A percentile compares a stretch with the other conserved stretches of the same genome.
Evolutionary conservation across 768 basidiomycete genomes (phyloP).

Genomic region (Hypholoma fasciculare): DNA sequence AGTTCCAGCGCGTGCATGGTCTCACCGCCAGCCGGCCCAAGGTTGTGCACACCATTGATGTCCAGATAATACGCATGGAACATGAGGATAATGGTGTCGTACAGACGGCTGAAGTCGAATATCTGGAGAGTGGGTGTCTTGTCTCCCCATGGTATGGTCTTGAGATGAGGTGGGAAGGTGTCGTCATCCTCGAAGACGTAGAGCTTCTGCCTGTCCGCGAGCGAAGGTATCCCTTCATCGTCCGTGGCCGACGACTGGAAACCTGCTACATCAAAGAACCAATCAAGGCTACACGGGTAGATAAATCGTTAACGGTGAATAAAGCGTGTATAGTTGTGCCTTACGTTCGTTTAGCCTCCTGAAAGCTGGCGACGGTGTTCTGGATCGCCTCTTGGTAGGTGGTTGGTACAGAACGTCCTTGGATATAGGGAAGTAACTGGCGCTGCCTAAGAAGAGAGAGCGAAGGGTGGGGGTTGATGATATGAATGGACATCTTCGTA

Average conservation of each 20-base stretch:
- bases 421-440: slow-evolving; percentile 3
- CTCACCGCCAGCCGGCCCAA: slow-evolving; percentile 6
- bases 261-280: slow-evolving; percentile 9
- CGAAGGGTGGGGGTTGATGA: slow-evolving; percentile 6
- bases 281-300: neutral
- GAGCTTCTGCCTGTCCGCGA: slow-evolving; percentile 5
- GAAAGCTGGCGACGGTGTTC: slow-evolving; percentile 6
- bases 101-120: slow-evolving; percentile 17
- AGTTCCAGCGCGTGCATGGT: slow-evolving; percentile 18
- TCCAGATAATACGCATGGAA: slow-evolving; percentile 6
- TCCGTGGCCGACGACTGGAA: slow-evolving; percentile 7
- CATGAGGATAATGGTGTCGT: slow-evolving; percentile 12
- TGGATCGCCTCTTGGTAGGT: slow-evolving; percentile 7
- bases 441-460: slow-evolving; percentile 2
- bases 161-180: slow-evolving; percentile 20
- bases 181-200: slow-evolving; percentile 18
- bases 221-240: neutral
- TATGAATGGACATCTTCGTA: slow-evolving; percentile 3
- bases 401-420: neutral
- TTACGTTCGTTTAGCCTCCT: slow-evolving; percentile 6
- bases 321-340: too few species aligned
- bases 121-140: slow-evolving; percentile 7
- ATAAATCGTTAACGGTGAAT: neutral
- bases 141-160: slow-evolving; percentile 14
- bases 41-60: slow-evolving; percentile 1